Evolutionary conservation across 768 basidiomycete species (phyloP), one percentile per base, ranked within the genome.

Genomic region (Trametes coccinea): DNA sequence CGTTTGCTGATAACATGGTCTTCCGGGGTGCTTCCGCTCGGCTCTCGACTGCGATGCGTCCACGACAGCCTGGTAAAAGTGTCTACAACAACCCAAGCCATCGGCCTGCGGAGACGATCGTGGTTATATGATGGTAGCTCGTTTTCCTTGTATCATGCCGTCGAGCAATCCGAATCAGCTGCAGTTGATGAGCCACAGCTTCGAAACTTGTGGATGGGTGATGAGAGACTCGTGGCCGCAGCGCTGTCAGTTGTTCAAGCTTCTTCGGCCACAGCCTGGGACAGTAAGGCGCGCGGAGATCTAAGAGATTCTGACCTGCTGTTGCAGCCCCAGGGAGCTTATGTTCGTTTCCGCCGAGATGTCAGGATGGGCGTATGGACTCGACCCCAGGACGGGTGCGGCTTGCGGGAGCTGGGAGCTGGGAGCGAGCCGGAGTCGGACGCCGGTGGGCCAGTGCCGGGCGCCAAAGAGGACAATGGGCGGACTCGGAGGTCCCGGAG

Each of bases 31-130:
- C 30, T 27, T 56, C 53, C 59, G 66, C 58, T 61, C 67, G 63
- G 59, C 63, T 47, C 53, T 64, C 53, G 59, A 60, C 53, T 55
- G 59, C 60, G 62, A 55, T 44, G 48, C 51, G 50, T 56, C 58
- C 57, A 31, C 17, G 29, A 49, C 78, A 97, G 95, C 80, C 82
- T 64, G 93, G 93, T 55, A 89, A 94, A 80, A 87, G 87, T 71
- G 86, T 91, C 11, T 97, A 95, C 83, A 83, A 90, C 79, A 88
- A 88, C 64, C 77, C 87, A 39, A 83, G 85, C 71, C 92, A 92
- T 76, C 85, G 76, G 66, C 71, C 82, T 10, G 78, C 81, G 50
- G 79, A 82, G 49, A 80, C 77, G 56, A 81, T 88, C 66, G 84
- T 87, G 61, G 79, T 88, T 43, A 75, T 88, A 67, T 88, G 80